phyloP scores from a whole-genome alignment of 2,329 filamentous ascomycete genomes.

The Talaromyces sp. region DNA sequence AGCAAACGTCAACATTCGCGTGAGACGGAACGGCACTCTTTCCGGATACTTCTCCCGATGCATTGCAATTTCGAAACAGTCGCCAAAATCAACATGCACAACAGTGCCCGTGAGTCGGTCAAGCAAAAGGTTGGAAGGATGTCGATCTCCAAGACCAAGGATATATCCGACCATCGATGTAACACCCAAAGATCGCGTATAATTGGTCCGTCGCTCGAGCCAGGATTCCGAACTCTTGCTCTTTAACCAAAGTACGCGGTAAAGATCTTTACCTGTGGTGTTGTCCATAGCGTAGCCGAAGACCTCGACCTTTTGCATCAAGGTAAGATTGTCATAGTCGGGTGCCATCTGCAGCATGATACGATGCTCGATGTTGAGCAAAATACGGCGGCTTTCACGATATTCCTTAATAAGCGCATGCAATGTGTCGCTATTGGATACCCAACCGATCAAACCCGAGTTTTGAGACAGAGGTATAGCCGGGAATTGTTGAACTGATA shows the following conservation, averaged over 20 bases:
- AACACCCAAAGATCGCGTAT: slow-evolving; percentile 91
- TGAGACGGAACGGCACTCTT: slow-evolving; percentile 93
- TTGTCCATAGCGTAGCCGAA: slow-evolving; percentile 99
- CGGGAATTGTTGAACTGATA: slow-evolving; percentile 93
- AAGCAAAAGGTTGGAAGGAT: slow-evolving; percentile 97
- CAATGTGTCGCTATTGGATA: slow-evolving; percentile 94
- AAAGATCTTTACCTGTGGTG: slow-evolving; percentile 96
- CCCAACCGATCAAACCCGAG: slow-evolving; percentile 92
- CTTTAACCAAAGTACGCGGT: slow-evolving; percentile 97
- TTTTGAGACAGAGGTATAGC: slow-evolving; percentile 97
- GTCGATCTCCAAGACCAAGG: slow-evolving; percentile 88
- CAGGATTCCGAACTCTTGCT: slow-evolving; percentile 97
- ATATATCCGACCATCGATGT: slow-evolving; percentile 99
- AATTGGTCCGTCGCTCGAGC: slow-evolving; percentile 97
- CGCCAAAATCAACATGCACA: slow-evolving; percentile 97
- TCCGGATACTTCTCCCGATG: slow-evolving; percentile 99
- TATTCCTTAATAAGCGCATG: slow-evolving; percentile 97
- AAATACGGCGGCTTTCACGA: slow-evolving; percentile 90
- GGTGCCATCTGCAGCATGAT: slow-evolving; percentile 99
- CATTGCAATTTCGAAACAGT: slow-evolving; percentile 99
- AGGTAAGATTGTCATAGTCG: slow-evolving; percentile 94
- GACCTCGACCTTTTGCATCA: slow-evolving; percentile 99
- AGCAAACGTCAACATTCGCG: slow-evolving; percentile 97
- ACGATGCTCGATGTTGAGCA: slow-evolving; percentile 97
- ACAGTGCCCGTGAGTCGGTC: slow-evolving; percentile 95